These are phyloP conservation scores for Scedosporium aurantiacum DNA, from an alignment of 2,329 filamentous ascomycete genomes.

Conservation along the genomic window DNA sequence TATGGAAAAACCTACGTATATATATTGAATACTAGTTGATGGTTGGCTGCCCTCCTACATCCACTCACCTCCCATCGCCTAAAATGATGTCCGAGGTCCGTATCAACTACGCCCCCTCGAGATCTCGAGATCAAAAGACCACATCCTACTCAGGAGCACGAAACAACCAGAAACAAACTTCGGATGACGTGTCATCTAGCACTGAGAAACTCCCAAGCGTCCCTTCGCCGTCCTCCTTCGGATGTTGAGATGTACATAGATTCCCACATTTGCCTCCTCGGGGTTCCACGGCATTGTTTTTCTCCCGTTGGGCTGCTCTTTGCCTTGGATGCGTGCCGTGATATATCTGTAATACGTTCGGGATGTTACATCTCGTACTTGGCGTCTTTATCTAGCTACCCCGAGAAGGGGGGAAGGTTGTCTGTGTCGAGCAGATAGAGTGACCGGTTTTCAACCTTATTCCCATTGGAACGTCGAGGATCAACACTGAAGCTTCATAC, in stretches of 20 bases:
- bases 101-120: no score
- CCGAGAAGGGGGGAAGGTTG: not conserved
- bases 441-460: not conserved
- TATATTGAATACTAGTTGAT: no score
- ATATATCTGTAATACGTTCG: not conserved
- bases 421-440: no score
- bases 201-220: not conserved
- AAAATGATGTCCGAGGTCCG: no score
- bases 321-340: not conserved
- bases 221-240: not conserved
- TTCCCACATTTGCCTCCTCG: not conserved
- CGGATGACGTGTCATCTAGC: constrained; percentile 1
- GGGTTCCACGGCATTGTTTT: not conserved
- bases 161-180: not conserved
- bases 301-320: not conserved
- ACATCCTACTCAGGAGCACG: not conserved
- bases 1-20: no score
- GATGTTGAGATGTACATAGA: not conserved
- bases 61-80: no score
- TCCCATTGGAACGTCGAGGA: not conserved
- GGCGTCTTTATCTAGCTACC: not conserved
- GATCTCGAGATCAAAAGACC: no score
- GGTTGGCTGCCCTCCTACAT: no score
- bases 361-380: not conserved
- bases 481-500: no score